Evolutionary conservation across 306 rosid genomes (phyloP), one percentile per base, ranked within the genome.

Genomic region (Vigna angularis): DNA sequence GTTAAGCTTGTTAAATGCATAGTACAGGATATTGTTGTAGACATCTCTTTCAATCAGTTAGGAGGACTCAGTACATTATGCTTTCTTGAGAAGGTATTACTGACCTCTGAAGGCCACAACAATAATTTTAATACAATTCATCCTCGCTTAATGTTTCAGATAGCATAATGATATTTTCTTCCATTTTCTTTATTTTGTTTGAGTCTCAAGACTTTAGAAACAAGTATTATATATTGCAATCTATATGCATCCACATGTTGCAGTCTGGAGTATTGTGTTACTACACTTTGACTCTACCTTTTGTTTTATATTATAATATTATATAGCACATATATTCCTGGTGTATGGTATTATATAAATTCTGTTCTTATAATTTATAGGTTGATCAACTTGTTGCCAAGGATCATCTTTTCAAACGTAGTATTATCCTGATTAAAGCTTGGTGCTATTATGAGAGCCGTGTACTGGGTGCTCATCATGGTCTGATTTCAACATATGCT

Each of bases 381-480:
- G 88, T 91, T 66, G 98, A 93, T 88, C 88, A 86, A 76, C 90
- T 77, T 53, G 85, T 90, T 78, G 90, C 89, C 28, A 91, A 90
- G 84, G 87, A 90, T 77, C 90, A 91, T 84, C 93, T 91, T 65
- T 93, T 93, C 75, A 93, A 93, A 44, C 96, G 96, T 82, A 93
- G 97, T 77, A 86, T 93, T 75, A 90, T 93, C 70, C 82, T 91
- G 77, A 87, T 85, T 67, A 93, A 91, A 81, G 97, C 96, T 58
- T 93, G 98, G 98, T 93, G 98, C 89, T 93, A 90, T 63, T 93
- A 93, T 78, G 95, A 91, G 87, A 93, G 98, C 66, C 95, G 98
- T 44, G 79, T 93, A 77, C 95, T 93, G 17, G 98, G 98, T 69
- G 93, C 97, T 18, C 97, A 87, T 82, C 97, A 93, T 80, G 97